These are phyloP conservation scores for Hypsizygus marmoreus DNA, from an alignment of 768 basidiomycete species.

Conservation along the genomic window DNA sequence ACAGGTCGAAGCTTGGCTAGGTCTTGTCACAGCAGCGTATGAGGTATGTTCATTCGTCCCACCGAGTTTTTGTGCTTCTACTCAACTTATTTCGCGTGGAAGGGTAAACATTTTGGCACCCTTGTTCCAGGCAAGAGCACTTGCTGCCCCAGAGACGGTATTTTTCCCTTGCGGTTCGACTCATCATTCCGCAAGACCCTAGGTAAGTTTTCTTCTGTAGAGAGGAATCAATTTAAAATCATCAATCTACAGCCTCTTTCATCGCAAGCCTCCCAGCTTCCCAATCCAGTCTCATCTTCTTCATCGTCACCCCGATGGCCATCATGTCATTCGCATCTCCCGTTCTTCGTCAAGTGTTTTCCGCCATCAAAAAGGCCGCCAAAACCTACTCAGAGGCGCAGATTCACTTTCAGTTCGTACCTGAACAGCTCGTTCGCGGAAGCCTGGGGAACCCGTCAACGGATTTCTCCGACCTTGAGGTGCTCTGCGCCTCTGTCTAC, in stretches of 20 bases:
- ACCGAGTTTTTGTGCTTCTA: constrained; percentile 8
- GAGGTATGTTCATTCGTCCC: constrained; percentile 44
- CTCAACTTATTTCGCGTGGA: constrained; percentile 4
- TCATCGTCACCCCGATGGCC: constrained; percentile 63
- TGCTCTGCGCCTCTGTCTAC: constrained; percentile 67
- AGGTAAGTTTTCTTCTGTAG: constrained; percentile 35
- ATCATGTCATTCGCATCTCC: constrained; percentile 66
- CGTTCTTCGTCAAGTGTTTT: constrained; percentile 68
- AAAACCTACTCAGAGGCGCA: constrained; percentile 50
- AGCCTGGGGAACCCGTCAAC: constrained; percentile 45
- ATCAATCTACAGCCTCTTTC: constrained; percentile 45
- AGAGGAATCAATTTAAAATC: not conserved
- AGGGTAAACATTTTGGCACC: constrained; percentile 66
- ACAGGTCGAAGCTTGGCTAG: constrained; percentile 63
- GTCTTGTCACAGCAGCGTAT: constrained; percentile 53
- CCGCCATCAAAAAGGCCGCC: constrained; percentile 57
- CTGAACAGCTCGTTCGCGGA: constrained; percentile 58
- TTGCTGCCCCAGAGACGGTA: constrained; percentile 51
- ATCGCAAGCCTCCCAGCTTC: constrained; percentile 41
- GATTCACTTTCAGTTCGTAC: constrained; percentile 73
- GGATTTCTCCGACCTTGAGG: constrained; percentile 44
- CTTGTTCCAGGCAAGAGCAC: constrained; percentile 54
- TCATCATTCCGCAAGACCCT: constrained; percentile 67
- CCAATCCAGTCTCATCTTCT: constrained; percentile 56
- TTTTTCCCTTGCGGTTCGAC: constrained; percentile 67